Evolutionary conservation across 371 early-diverging fungal species (phyloP), one percentile per base, ranked within the genome.

Genomic region (Rozella allomycis): DNA sequence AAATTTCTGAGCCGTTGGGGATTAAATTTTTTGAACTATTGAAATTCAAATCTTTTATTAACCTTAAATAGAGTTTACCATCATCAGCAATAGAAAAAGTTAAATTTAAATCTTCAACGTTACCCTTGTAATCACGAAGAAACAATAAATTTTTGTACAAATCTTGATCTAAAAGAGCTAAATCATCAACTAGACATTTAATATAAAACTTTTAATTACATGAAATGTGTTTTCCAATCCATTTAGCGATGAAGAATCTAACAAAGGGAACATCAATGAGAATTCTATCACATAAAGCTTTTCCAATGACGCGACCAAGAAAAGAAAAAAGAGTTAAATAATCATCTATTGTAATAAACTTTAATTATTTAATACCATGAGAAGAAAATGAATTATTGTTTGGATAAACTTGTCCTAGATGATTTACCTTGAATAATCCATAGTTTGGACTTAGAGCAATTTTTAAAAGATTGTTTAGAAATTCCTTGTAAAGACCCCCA

Each of bases 241-340:
- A 81, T 40, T 79, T 80, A 25, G 74, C 68, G 33, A 87, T 48
- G 45, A 93, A 85, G 56, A 90, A 93, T 3, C 64, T 64, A 17
- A 88, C 85, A 62, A 93, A 88, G 4, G 74, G 70, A 6, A 68
- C 75, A 34, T 88, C 86, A n/a, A 90, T 56, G 13, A 93, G 52
- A 17, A 88, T 74, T 16, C 83, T 83, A 46, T 90, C 86, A 35
- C 83, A 84, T 16, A 93, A 49, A 0, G 88, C 90, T 50, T 90
- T 90, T 33, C 85, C 88, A 18, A 93, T 60, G 27, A 93, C 75
- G 1, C 80, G 60, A 1, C 94, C 94, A 6, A 90, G 42, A 37
- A 88, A 93, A 34, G 72, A 68, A 45, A 74, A 75, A 23, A 71
- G 66, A 7, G 62, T 55, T 25, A 85, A 49, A 34, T 74, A 72